Evolutionary conservation across 2,329 filamentous ascomycete species (phyloP), one percentile per base, ranked within the genome.

Genomic region (Parascedosporium putredinis): DNA sequence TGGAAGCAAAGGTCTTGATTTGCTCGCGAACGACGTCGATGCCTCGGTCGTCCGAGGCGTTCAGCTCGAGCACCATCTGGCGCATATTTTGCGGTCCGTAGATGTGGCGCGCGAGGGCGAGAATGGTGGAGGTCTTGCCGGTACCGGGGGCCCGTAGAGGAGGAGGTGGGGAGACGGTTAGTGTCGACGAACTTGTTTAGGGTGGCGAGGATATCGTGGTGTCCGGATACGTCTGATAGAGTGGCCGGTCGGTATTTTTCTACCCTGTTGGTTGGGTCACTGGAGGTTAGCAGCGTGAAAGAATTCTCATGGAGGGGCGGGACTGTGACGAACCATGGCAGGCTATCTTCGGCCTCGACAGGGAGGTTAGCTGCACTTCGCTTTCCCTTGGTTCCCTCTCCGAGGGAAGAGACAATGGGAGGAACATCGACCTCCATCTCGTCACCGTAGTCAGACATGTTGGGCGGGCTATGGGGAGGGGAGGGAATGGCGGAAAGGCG

Each of bases 1-100:
- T 98, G 58, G 87, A 94, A 36, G 88, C 91, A 69, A 98, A 98
- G 0, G 93, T 98, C 76, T 97, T 98, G 78, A 98, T 98, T 68
- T 98, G 93, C 70, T 98, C 93, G 56, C 90, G 81, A 51, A 98
- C 93, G 2, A 98, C 93, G 57, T 98, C 93, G 65, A 98, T 98
- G 61, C 93, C 93, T 67, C 93, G 79, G 66, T 98, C 93, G 63
- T 98, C 93, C 45, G 89, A 95, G 36, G 93, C 93, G 64, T 98
- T 98, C 56, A 98, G 79, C 68, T 98, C 93, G 29, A 98, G 79
- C 16, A 98, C 93, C 89, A 98, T 97, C 67, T 98, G 93, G 16
- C 91, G 84, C 83, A 96, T 85, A 66, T 97, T 96, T 55, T 87
- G 84, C 52, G 74, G 70, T 49, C 93, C 93, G 62, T 98, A 98